Percentiles rank a stretch among this genome's conserved stretches.
Evolutionary conservation across 2,329 filamentous ascomycete genomes (phyloP).

Genomic region (Monilinia polystroma): DNA sequence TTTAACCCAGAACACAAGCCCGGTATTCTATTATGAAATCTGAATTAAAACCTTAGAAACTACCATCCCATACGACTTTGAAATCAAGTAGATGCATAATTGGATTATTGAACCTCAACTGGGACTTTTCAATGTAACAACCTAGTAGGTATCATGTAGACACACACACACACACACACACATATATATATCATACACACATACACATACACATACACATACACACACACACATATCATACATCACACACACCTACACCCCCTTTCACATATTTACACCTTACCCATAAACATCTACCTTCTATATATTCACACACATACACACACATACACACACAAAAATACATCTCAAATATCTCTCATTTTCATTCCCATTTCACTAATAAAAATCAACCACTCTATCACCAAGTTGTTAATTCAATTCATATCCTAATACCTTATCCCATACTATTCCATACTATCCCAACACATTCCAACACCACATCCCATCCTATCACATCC

Average conservation of each 20-base stretch:
- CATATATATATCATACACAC: not conserved
- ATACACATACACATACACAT: not conserved
- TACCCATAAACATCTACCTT: no score
- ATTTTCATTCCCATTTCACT: slow-evolving; percentile 1
- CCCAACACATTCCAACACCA: not conserved
- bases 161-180: not conserved
- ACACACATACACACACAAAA: not conserved
- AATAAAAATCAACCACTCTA: not conserved
- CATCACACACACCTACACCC: not conserved
- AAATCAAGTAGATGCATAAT: no score
- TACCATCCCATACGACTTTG: no score
- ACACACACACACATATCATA: not conserved
- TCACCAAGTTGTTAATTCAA: not conserved
- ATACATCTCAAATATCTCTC: not conserved
- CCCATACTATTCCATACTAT: not conserved
- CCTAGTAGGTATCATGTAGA: no score
- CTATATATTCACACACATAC: no score
- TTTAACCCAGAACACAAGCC: no score
- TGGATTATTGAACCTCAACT: no score
- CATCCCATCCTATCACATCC: not conserved
- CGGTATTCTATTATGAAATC: no score
- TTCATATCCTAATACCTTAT: slow-evolving; percentile 4
- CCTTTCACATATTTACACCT: no score
- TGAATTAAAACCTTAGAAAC: no score
- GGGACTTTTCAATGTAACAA: no score